These are phyloP conservation scores for Geoglossum cookeanum DNA, from an alignment of 2,329 filamentous ascomycete genomes.

Conservation along the genomic window DNA sequence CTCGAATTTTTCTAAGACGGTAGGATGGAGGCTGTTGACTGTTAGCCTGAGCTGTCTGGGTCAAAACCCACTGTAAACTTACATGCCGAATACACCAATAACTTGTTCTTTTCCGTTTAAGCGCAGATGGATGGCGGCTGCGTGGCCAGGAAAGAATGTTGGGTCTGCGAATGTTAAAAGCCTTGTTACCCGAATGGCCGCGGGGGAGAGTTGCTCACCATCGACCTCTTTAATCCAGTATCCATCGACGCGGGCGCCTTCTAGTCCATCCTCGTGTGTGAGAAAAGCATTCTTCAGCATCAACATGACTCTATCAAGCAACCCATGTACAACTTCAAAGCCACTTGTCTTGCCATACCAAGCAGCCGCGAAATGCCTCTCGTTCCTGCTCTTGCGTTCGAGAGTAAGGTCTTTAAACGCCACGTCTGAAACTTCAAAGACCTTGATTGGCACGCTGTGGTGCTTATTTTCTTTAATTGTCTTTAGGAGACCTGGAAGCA, in stretches of 20 bases:
- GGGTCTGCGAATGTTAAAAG: conserved; percentile 31
- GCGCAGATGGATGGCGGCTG: conserved; percentile 65
- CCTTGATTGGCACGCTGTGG: conserved; percentile 72
- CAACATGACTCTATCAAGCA: conserved; percentile 76
- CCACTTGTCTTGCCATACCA: conserved; percentile 89
- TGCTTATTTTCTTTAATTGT: conserved; percentile 87
- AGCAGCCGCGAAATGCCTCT: conserved; percentile 87
- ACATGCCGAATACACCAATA: conserved; percentile 79
- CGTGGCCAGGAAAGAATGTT: conserved; percentile 82
- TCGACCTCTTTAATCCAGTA: conserved; percentile 94
- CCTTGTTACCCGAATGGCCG: background rate
- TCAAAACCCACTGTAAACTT: conserved; percentile 2
- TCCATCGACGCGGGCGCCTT: conserved; percentile 33
- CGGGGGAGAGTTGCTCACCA: conserved; percentile 26
- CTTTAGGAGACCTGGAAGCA: conserved; percentile 78
- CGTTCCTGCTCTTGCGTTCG: conserved; percentile 79
- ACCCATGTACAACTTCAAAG: conserved; percentile 87
- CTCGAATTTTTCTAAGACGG: conserved; percentile 83
- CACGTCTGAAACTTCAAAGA: conserved; percentile 82
- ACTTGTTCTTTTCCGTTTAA: conserved; percentile 52
- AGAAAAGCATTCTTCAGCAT: conserved; percentile 80
- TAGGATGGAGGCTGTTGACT: conserved; percentile 48
- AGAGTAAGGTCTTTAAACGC: conserved; percentile 68
- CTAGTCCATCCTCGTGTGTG: conserved; percentile 50
- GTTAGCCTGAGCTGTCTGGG: background rate